Evolutionary conservation across 768 basidiomycete species (phyloP).

Genomic region (Rhodotorula paludigena): DNA sequence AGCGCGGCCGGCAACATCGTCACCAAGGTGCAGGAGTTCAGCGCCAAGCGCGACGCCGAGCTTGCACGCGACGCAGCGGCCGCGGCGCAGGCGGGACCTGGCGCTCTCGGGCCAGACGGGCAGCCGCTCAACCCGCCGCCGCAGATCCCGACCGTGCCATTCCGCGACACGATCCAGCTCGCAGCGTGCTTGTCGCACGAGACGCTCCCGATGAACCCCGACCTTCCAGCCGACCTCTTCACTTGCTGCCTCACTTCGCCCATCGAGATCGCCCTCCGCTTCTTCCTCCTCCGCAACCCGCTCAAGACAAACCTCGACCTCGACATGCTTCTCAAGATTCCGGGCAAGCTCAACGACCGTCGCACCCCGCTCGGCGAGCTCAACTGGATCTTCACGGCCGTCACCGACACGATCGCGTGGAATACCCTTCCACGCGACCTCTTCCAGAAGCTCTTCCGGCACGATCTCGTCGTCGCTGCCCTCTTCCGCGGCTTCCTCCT

Average conservation of each 20-base stretch:
- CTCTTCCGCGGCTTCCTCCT: conserved; percentile 95
- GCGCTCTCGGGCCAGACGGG: conserved; percentile 26
- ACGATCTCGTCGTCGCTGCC: conserved; percentile 90
- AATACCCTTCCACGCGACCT: conserved; percentile 89
- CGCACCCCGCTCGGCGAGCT: conserved; percentile 94
- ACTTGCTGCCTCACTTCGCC: conserved; percentile 96
- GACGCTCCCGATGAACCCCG: conserved; percentile 86
- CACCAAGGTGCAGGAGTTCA: conserved; percentile 68
- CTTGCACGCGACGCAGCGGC: conserved; percentile 41
- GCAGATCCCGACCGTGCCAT: conserved; percentile 52
- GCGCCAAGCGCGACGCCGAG: conserved; percentile 48
- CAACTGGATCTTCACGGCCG: conserved; percentile 99
- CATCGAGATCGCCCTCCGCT: conserved; percentile 93
- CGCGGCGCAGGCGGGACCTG: conserved; percentile 52
- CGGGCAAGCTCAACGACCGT: conserved; percentile 93
- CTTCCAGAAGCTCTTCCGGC: conserved; percentile 88
- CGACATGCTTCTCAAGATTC: conserved; percentile 90
- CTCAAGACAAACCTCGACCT: conserved; percentile 72
- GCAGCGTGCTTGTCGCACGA: conserved; percentile 90
- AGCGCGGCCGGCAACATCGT: conserved; percentile 93
- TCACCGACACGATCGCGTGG: conserved; percentile 99
- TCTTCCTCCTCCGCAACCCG: conserved; percentile 80
- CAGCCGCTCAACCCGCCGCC: conserved; percentile 24
- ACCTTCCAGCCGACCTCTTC: conserved; percentile 94
- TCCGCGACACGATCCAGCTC: conserved; percentile 83